Evolutionary conservation across 768 basidiomycete species (phyloP).

Genomic region (Mycena haematopus): DNA sequence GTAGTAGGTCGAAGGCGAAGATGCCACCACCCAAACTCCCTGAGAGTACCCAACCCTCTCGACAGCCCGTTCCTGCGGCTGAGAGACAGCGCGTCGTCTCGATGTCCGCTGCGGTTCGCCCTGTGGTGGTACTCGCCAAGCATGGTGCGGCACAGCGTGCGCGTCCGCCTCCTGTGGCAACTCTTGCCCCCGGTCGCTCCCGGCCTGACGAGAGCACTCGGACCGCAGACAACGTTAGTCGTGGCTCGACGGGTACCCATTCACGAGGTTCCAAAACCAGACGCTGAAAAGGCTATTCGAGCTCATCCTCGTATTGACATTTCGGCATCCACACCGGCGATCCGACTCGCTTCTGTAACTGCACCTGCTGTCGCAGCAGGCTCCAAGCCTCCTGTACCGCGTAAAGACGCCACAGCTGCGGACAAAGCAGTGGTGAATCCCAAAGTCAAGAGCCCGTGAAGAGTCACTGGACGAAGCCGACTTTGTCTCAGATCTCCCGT

Average conservation of each 20-base stretch:
- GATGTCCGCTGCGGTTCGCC: constrained; percentile 27
- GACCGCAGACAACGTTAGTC: constrained; percentile 5
- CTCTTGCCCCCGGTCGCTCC: constrained; percentile 11
- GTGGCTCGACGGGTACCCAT: constrained; percentile 22
- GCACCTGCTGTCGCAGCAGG: neutral
- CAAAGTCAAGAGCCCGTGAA: constrained; percentile 23
- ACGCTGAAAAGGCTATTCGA: constrained; percentile 21
- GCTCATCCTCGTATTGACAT: constrained; percentile 24
- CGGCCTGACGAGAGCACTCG: constrained; percentile 6
- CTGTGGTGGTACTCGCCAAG: constrained; percentile 1
- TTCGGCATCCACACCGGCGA: constrained; percentile 27
- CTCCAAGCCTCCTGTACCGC: constrained; percentile 7
- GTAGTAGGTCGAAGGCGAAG: constrained; percentile 7
- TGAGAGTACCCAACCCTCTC: constrained; percentile 9
- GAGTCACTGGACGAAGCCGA: constrained; percentile 23
- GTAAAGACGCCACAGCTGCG: constrained; percentile 8
- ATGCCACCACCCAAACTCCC: constrained; percentile 15
- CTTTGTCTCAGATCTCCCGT: constrained; percentile 27
- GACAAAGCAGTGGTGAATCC: constrained; percentile 2
- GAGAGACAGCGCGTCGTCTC: constrained; percentile 28
- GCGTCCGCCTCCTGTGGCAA: constrained; percentile 14
- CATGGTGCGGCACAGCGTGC: constrained; percentile 6
- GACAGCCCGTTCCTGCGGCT: constrained; percentile 1
- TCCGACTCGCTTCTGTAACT: constrained; percentile 10
- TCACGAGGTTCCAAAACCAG: constrained; percentile 11